Base-by-base conservation (phyloP, 2,329 filamentous ascomycete genomes). In the Coccinonectria pachysandricola region DNA sequence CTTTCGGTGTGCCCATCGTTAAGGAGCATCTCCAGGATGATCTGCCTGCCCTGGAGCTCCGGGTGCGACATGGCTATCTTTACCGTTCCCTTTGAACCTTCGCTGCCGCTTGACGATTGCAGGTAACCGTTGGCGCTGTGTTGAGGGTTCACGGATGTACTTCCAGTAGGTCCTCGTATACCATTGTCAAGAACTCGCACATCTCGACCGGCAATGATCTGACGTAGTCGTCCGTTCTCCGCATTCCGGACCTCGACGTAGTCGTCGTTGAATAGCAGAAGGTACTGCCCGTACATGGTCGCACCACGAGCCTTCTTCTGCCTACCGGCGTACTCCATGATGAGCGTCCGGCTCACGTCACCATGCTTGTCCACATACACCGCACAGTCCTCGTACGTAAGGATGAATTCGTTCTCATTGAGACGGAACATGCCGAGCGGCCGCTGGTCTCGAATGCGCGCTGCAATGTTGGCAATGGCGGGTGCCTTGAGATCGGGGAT, bases 321-420 rank as follows among this genome's bases (percentile, higher is more conserved):
- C 46, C 80, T 88, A 40, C 91, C 91, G n/a, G 93, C 91, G 53
- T 96, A 98, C 51, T 96, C 86, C 86, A 98, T 94, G 47, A 96
- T 87, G 32, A 96, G 84, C 15, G 80, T 85, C 23, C 92, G 80
- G 19, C 78, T 88, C 15, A 98, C 85, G 35, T 98, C 91, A 40
- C 91, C 91, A 54, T 96, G 86, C 58, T 96, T 95, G 63, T 98
- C 92, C 49, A 96, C 82, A 48, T 96, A 98, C 7, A 98, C 87
- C 11, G 87, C 91, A 44, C 88, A 96, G 54, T 95, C 86, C 55
- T 92, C 83, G 53, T 96, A 98, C 19, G 82, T 84, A 24, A 95
- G 75, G 14, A 98, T 64, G 57, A 96, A 98, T 53, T 94, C 91
- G 30, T 82, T 80, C 32, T 92, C 83, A 39, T 81, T 87, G 28